Percentiles rank a stretch among this genome's conserved stretches.
These are phyloP conservation scores for Acacia pycnantha DNA, from an alignment of 331 rosid species.

Conservation along the genomic window DNA sequence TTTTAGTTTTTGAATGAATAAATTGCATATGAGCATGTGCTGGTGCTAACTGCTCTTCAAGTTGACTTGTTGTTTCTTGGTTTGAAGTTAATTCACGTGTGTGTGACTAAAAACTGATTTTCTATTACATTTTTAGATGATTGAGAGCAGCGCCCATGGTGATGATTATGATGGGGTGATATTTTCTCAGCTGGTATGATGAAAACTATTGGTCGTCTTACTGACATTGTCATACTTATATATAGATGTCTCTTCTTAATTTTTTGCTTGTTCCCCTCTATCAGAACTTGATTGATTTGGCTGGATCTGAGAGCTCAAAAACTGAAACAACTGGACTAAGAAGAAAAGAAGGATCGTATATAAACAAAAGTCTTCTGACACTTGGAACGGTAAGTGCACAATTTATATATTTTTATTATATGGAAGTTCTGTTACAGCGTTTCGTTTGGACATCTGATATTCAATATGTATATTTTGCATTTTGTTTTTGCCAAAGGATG, in stretches of 20 bases:
- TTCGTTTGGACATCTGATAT: slow-evolving; percentile 4
- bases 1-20: neutral
- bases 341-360: slow-evolving; percentile 98
- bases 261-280: slow-evolving; percentile 13
- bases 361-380: slow-evolving; percentile 95
- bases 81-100: slow-evolving; percentile 12
- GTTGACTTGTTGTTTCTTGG: slow-evolving; percentile 12
- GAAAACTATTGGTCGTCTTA: slow-evolving; percentile 20
- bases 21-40: neutral
- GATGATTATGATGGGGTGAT: slow-evolving; percentile 98
- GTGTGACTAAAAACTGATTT: slow-evolving; percentile 18
- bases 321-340: slow-evolving; percentile 97
- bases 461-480: neutral
- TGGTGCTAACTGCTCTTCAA: neutral
- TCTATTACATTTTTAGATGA: slow-evolving; percentile 74
- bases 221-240: slow-evolving; percentile 4
- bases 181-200: slow-evolving; percentile 96
- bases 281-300: slow-evolving; percentile 96
- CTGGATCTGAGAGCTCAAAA: slow-evolving; percentile 99
- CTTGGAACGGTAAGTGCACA: slow-evolving; percentile 89
- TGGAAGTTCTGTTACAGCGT: slow-evolving; percentile 5
- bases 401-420: slow-evolving; percentile 15
- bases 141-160: slow-evolving; percentile 96
- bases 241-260: neutral
- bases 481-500: neutral